Evolutionary conservation across 306 rosid genomes (phyloP).

Genomic region (Casuarina glauca): DNA sequence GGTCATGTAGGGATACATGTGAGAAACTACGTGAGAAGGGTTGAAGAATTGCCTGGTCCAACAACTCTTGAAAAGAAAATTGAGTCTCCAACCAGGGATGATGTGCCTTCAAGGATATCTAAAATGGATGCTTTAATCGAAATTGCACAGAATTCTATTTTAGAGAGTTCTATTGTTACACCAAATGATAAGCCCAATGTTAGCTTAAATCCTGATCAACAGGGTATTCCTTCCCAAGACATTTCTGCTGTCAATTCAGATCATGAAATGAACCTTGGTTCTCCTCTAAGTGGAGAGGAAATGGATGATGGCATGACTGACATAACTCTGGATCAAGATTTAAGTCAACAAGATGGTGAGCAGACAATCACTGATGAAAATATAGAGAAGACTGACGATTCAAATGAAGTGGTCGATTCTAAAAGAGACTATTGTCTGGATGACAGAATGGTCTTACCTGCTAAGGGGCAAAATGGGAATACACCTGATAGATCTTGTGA

Average conservation of each 20-base stretch:
- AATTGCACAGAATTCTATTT: slow-evolving; percentile 83
- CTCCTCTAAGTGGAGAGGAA: slow-evolving; percentile 34
- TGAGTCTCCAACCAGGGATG: slow-evolving; percentile 54
- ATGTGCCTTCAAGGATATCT: slow-evolving; percentile 54
- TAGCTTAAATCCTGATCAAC: slow-evolving; percentile 22
- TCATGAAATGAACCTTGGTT: slow-evolving; percentile 33
- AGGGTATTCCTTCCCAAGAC: slow-evolving; percentile 27
- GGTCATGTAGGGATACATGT: slow-evolving; percentile 94
- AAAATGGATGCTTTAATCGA: slow-evolving; percentile 89
- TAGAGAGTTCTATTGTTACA: slow-evolving; percentile 52
- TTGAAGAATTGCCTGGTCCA: slow-evolving; percentile 56
- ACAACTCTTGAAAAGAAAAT: slow-evolving; percentile 28
- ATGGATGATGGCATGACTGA: slow-evolving; percentile 43
- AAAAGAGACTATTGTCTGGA: slow-evolving; percentile 38
- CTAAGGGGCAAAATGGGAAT: slow-evolving; percentile 27
- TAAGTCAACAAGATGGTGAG: slow-evolving; percentile 43
- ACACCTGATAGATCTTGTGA: slow-evolving; percentile 24
- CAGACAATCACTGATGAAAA: slow-evolving; percentile 37
- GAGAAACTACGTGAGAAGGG: slow-evolving; percentile 72
- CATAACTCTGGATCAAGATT: slow-evolving; percentile 24
- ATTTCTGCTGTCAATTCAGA: slow-evolving; percentile 32
- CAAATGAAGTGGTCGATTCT: slow-evolving; percentile 35
- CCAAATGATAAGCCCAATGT: slow-evolving; percentile 30
- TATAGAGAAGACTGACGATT: slow-evolving; percentile 36
- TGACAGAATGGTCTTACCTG: slow-evolving; percentile 24